Evolutionary conservation across 2,329 filamentous ascomycete genomes (phyloP), one percentile per base, ranked within the genome.

Genomic region (Boeremia lycopersici): DNA sequence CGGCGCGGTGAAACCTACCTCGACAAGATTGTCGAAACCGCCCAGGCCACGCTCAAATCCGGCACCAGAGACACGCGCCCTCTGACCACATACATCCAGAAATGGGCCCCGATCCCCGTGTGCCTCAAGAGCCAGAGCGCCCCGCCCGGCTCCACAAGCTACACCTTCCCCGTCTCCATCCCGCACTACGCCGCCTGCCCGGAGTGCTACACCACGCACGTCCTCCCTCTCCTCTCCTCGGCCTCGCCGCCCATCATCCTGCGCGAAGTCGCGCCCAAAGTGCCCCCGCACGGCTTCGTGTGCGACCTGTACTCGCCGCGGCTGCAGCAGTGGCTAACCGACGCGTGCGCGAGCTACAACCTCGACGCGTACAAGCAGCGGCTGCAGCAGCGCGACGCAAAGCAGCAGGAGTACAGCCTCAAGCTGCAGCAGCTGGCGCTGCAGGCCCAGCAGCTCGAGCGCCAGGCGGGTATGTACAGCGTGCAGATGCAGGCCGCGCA

Each of bases 241-340:
- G 13, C 5, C 29, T 12, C 23, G 0, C 48, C 48, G 6, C 48
- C 48, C 1, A 13, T 11, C 23, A 30, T 46, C 12, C 48, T 52
- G 2, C 25, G 39, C n/a, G 46, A 42, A 35, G 12, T 48, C 19
- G 34, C 3, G 10, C 19, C 36, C 23, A 19, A 17, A 2, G 6
- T n/a, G 0, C 25, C 11, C 6, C 41, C 48, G 3, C 13, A 5
- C 0, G 49, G 59, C 8, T 65, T 62, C 46, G 36, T 43, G 12
- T 65, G 62, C 29, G 60, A 65, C 19, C 45, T 65, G 1, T 65
- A 55, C 25, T 60, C 60, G 2, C 56, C 62, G 0, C 53, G 61
- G 2, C 53, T 63, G 3, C 52, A 59, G 29, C 44, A 52, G 5
- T 65, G 61, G 41, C 62, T 60, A 11, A 46, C 44, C 7, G 61